These are phyloP conservation scores for Athelia sp. DNA, from an alignment of 1,284 basidiomycete genomes.

Conservation along the genomic window DNA sequence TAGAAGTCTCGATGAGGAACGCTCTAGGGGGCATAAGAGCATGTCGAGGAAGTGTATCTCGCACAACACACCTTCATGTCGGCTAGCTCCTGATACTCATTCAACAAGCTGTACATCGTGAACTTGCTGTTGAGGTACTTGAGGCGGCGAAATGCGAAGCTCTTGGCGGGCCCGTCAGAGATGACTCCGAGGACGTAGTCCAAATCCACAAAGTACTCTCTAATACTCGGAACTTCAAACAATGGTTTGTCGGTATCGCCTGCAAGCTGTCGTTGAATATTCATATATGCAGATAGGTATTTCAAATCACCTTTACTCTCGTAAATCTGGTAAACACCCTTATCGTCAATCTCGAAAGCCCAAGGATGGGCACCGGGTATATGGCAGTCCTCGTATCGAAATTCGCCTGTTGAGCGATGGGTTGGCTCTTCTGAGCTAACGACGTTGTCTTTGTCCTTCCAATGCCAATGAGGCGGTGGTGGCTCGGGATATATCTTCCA, in stretches of 20 bases:
- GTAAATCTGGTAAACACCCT: constrained; percentile 86
- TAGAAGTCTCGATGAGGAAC: constrained; percentile 92
- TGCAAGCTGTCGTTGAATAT: constrained; percentile 3
- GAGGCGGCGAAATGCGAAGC: constrained; percentile 89
- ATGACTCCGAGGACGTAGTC: constrained; percentile 87
- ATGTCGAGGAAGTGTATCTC: constrained; percentile 2
- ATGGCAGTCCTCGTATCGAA: constrained; percentile 62
- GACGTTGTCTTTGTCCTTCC: constrained; percentile 53
- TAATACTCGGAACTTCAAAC: constrained; percentile 80
- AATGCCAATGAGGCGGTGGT: constrained; percentile 93
- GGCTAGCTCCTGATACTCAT: constrained; percentile 92
- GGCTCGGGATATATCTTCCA: constrained; percentile 91
- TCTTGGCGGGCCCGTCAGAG: constrained; percentile 92
- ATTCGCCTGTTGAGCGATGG: constrained; percentile 44
- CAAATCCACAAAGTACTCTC: constrained; percentile 96
- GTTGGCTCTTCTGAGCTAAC: constrained; percentile 37
- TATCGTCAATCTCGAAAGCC: constrained; percentile 75
- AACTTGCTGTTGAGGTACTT: constrained; percentile 97
- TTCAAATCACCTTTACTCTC: constrained; percentile 32
- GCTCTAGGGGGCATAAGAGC: constrained; percentile 35
- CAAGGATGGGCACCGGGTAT: constrained; percentile 64
- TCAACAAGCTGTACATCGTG: constrained; percentile 88
- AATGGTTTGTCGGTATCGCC: constrained; percentile 48
- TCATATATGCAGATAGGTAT: constrained; percentile 6
- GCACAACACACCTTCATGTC: constrained; percentile 82